Evolutionary conservation across 495 filamentous ascomycete genomes (phyloP), one percentile per base, ranked within the genome.

Genomic region (Podospora fimiseda): DNA sequence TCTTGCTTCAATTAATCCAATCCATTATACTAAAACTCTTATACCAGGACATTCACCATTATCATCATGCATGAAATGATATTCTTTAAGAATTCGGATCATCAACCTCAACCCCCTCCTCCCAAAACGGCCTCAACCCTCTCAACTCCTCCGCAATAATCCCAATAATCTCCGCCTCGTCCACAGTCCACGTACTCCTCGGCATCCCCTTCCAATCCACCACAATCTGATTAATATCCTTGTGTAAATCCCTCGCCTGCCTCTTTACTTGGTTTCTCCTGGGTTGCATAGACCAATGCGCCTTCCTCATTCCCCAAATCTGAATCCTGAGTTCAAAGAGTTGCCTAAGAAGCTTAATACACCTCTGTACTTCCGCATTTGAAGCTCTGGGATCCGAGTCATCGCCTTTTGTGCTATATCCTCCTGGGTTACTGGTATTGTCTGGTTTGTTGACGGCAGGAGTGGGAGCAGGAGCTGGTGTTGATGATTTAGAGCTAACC

Each of bases 291-390:
- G 54, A 37, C 27, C 23, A 43, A 51, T 63, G 51, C 0, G 51
- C 33, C 33, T 48, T 23, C 18, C 19, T 11, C 14, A 48, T 19
- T 2, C 57, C 27, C 60, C 60, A 63, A 22, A 48, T 45, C 41
- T 55, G 27, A 1, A 63, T 40, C 9, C 43, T 46, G 8, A 58
- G 43, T 30, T 56, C 49, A 43, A 59, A 61, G n/a, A 61, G 50
- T 0, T 38, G 7, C 0, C 59, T 48, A 0, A 61, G 18, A 11
- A 61, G 59, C 42, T 47, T 50, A 24, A 53, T 59, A 43, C 44
- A 52, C 30, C 53, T 52, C 39, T 50, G 57, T 4, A 60, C 51
- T 16, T 60, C 58, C 46, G 51, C 19, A 1, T 53, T 43, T 24
- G 53, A 37, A 19, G 55, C 39, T 36, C 46, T 42, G 27, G 44